Evolutionary conservation across 2,329 filamentous ascomycete genomes (phyloP).

Genomic region (Incumbomyces delicatus): DNA sequence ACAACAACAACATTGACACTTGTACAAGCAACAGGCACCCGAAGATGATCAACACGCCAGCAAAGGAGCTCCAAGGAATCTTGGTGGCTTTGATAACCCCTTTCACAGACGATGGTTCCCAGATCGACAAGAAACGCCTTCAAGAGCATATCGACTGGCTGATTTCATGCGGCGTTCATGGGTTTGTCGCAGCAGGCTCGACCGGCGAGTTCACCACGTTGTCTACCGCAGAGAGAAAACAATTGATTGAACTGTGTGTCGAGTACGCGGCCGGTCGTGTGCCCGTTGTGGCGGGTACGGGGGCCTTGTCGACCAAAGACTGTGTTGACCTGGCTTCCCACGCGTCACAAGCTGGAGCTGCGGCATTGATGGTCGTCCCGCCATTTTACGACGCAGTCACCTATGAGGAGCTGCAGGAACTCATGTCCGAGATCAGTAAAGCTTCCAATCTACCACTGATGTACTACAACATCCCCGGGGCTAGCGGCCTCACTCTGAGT

Average conservation of each 20-base stretch:
- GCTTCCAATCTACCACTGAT: conserved; percentile 36
- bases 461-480: conserved; percentile 45
- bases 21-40: neutral
- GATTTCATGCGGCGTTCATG: conserved; percentile 38
- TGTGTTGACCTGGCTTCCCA: conserved; percentile 34
- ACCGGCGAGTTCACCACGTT: conserved; percentile 43
- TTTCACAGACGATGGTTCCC: conserved; percentile 34
- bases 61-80: conserved; percentile 27
- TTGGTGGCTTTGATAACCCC: conserved; percentile 42
- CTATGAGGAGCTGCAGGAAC: conserved; percentile 30
- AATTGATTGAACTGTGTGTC: conserved; percentile 31
- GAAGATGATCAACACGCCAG: conserved; percentile 1
- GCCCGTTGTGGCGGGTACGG: conserved; percentile 36
- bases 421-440: conserved; percentile 33
- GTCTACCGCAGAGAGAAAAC: conserved; percentile 36
- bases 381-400: conserved; percentile 41
- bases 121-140: conserved; percentile 32
- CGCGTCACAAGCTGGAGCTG: conserved; percentile 31
- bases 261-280: conserved; percentile 32
- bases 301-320: conserved; percentile 34
- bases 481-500: conserved; percentile 33
- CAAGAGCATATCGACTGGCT: conserved; percentile 38
- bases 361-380: conserved; percentile 41
- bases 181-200: conserved; percentile 42
- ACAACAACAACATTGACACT: no score